phyloP scores from a whole-genome alignment of 352 stramenopile genomes.

The Phytophthora pluvialis region DNA sequence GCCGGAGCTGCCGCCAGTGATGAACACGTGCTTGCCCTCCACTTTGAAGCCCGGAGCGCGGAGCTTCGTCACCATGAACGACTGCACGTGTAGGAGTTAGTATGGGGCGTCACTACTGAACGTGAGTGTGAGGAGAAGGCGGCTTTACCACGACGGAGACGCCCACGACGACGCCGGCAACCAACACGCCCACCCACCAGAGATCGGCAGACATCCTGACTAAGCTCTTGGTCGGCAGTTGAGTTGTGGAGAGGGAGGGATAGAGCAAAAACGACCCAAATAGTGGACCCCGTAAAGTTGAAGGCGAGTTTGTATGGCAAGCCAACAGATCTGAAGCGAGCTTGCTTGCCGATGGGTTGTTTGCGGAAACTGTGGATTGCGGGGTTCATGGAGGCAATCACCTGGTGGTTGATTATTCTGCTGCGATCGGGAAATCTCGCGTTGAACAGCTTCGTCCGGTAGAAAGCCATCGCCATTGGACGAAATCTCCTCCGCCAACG shows the following conservation, averaged over 20 bases:
- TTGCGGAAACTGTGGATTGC: neutral
- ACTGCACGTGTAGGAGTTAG: conserved; percentile 41
- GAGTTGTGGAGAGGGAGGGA: conserved; percentile 13
- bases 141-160: conserved; percentile 57
- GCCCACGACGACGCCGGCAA: conserved; percentile 52
- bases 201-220: conserved; percentile 41
- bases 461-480: no score
- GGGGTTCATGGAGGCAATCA: neutral
- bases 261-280: conserved; percentile 4
- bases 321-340: conserved; percentile 2
- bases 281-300: conserved; percentile 14
- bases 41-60: conserved; percentile 73
- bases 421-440: no score
- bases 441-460: no score
- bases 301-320: conserved; percentile 14
- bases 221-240: conserved; percentile 3
- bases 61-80: conserved; percentile 68
- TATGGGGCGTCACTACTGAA: neutral
- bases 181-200: conserved; percentile 55
- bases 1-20: conserved; percentile 74
- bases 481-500: no score
- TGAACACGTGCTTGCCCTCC: conserved; percentile 83
- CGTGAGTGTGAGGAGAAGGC: neutral
- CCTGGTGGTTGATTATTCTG: no score
- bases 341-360: conserved; percentile 3